A percentile compares a stretch with the other conserved stretches of the same genome.
phyloP scores from a whole-genome alignment of 257 asterid genomes.

The Nicotiana sylvestris region DNA sequence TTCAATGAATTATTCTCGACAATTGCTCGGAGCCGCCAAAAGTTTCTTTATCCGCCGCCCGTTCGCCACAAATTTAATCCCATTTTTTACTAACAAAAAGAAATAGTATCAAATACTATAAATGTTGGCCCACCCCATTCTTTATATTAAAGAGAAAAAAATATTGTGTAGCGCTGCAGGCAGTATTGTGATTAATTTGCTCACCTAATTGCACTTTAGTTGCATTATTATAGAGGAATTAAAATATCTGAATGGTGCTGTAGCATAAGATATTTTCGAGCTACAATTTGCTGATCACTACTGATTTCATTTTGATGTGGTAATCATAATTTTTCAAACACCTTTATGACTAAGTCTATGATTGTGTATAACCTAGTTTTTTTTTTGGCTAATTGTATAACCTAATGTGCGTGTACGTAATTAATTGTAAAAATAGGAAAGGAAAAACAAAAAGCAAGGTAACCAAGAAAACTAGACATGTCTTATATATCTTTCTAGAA shows the following conservation, averaged over 20 bases:
- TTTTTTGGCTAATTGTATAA: no score
- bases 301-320: neutral
- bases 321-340: neutral
- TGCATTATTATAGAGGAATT: neutral
- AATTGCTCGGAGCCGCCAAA: neutral
- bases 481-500: no score
- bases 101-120: no score
- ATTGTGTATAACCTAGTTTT: neutral
- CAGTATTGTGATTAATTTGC: neutral
- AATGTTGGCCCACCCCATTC: no score
- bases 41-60: neutral
- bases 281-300: neutral
- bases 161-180: neutral
- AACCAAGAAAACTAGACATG: no score
- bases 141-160: neutral
- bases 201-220: neutral
- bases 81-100: neutral
- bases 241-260: neutral
- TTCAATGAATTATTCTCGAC: no score
- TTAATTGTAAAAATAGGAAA: no score
- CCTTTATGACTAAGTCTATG: neutral
- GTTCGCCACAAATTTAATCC: neutral
- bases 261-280: neutral
- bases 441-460: no score
- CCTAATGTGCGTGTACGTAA: no score